A percentile compares a stretch with the other conserved stretches of the same genome.
These are phyloP conservation scores for Alternaria ventricosa DNA, from an alignment of 2,329 filamentous ascomycete genomes.

Conservation along the genomic window DNA sequence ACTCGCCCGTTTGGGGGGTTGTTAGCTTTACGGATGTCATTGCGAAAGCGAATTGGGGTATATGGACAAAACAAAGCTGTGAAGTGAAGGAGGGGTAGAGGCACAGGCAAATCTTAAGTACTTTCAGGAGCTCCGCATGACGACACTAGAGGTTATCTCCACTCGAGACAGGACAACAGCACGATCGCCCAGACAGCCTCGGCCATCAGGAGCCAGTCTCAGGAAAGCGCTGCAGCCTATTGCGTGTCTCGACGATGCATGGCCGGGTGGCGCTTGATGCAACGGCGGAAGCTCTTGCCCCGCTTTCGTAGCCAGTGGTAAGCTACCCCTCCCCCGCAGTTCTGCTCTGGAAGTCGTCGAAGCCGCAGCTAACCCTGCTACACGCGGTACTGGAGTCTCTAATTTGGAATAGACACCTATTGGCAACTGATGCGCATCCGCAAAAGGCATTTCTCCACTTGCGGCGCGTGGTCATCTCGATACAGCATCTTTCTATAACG, in stretches of 20 bases:
- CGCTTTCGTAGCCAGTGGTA: conserved; percentile 36
- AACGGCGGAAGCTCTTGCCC: conserved; percentile 32
- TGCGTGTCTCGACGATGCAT: conserved; percentile 16
- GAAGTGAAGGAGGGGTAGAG: conserved; percentile 30
- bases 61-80: conserved; percentile 29
- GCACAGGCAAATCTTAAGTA: conserved; percentile 40
- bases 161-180: conserved; percentile 19
- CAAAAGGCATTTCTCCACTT: neutral
- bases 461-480: neutral
- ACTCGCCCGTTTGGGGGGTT: conserved; percentile 70
- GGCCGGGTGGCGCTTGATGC: conserved; percentile 30
- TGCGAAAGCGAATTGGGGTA: conserved; percentile 33
- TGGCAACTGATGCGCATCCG: conserved; percentile 10
- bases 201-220: conserved; percentile 40
- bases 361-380: conserved; percentile 21
- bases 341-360: conserved; percentile 11
- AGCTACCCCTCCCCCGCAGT: conserved; percentile 46
- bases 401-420: conserved; percentile 21
- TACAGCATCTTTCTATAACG: conserved; percentile 1
- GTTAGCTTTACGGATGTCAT: conserved; percentile 65
- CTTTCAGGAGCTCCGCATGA: conserved; percentile 22
- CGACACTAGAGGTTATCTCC: conserved; percentile 31
- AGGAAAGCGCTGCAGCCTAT: conserved; percentile 29
- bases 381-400: conserved; percentile 9
- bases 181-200: conserved; percentile 35